phyloP scores from a whole-genome alignment of 1,284 basidiomycete species.

The Apiotrichum porosum region DNA sequence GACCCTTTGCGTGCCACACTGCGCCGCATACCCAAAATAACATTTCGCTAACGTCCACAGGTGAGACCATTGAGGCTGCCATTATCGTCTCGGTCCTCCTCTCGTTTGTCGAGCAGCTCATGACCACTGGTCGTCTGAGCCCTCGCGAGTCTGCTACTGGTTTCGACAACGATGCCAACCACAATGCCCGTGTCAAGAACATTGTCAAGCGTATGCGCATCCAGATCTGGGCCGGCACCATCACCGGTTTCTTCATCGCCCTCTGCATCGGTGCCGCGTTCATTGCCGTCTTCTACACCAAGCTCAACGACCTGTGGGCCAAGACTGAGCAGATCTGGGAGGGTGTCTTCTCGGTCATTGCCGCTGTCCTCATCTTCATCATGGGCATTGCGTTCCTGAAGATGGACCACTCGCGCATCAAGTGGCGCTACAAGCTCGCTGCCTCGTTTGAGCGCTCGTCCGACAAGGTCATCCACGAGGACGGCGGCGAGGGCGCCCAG shows the following conservation, averaged over 20 bases:
- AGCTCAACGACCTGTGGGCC: slow-evolving; percentile 54
- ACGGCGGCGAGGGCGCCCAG: slow-evolving; percentile 22
- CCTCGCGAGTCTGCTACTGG: slow-evolving; percentile 6
- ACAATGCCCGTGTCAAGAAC: slow-evolving; percentile 22
- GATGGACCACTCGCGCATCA: slow-evolving; percentile 64
- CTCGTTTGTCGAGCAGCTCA: slow-evolving; percentile 50
- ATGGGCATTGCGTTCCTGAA: slow-evolving; percentile 72
- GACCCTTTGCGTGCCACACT: no score
- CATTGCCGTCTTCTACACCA: slow-evolving; percentile 55
- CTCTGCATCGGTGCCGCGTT: slow-evolving; percentile 59
- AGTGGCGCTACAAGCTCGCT: slow-evolving; percentile 84
- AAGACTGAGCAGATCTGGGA: slow-evolving; percentile 50
- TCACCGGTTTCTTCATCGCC: slow-evolving; percentile 68
- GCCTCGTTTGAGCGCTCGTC: slow-evolving; percentile 59
- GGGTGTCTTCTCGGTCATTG: slow-evolving; percentile 77
- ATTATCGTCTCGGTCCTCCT: slow-evolving; percentile 50
- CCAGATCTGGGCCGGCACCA: slow-evolving; percentile 75
- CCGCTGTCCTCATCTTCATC: slow-evolving; percentile 71
- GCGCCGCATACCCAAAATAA: no score
- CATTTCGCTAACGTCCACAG: no score
- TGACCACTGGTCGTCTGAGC: slow-evolving; percentile 36
- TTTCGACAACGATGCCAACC: slow-evolving; percentile 11
- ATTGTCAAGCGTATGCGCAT: slow-evolving; percentile 48
- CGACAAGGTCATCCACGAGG: slow-evolving; percentile 12
- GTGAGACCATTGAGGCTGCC: slow-evolving; percentile 48